Evolutionary conservation across 192 early-diverging fungal species (phyloP), one percentile per base, ranked within the genome.

Genomic region (Coemansia sp.): DNA sequence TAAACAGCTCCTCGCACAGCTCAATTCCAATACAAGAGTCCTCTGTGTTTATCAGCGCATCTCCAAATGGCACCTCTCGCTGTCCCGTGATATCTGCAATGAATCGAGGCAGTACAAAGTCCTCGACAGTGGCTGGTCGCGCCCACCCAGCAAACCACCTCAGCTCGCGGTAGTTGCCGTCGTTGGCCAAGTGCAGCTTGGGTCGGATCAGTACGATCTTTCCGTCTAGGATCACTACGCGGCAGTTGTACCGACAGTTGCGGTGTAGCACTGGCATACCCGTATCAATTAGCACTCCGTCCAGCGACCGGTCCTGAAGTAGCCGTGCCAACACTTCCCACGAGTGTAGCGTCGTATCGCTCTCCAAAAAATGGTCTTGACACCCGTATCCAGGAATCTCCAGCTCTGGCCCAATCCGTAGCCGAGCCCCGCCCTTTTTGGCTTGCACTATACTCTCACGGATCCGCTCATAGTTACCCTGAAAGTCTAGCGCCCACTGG

Each of bases 361-460:
- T 85, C 87, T 99, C 98, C 35, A 95, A 80, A 75, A 98, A 98
- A 64, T 99, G 98, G 78, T 99, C 98, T 62, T 93, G 90, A 86
- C 98, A 99, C 12, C 96, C 96, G 74, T 99, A 99, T 27, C 98
- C 98, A 4, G 92, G 89, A 73, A 99, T 92, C 79, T 99, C 97
- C 9, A 99, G 87, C 81, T 98, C 96, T 3, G 96, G 95, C 1
- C 97, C 97, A 49, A 98, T 88, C 30, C 98, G 88, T 37, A 95
- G 84, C 27, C 78, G 83, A 0, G 98, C 94, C 5, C 93, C 93
- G 11, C 69, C 70, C 35, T 84, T 87, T 67, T 95, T 97, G 9
- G 95, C 95, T 24, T 88, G 82, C 29, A 78, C 72, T 59, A 99
- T 95, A 71, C 92, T 94, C 69, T 90, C 86, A 1, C 89, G 75